Base-by-base conservation (phyloP, 2,329 filamentous ascomycete species). In the Exophiala phaeomuriformis region DNA sequence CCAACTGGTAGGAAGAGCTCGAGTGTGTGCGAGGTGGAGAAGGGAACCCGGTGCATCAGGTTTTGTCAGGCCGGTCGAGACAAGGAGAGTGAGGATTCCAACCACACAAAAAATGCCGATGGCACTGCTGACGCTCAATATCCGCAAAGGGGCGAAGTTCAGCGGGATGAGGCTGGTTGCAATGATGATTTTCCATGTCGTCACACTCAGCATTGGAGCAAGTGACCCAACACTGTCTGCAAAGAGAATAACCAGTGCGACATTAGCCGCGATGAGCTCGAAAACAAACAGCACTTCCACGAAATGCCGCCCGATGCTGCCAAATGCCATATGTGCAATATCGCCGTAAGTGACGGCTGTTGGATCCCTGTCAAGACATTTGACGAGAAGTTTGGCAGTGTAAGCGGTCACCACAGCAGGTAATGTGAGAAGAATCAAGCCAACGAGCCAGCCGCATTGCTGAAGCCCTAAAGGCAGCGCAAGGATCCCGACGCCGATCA, bases 331-430 rank as follows among this genome's bases (percentile, higher is more conserved):
- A 65, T 85, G 95, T 1, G 91, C 91, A 46, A 97, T 75, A 66
- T 97, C 91, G 31, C 90, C 93, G 69, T 96, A 97, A 2, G 90
- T 95, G 64, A 95, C 90, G 59, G 96, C 80, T 47, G 81, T 86
- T 56, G 79, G 80, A 70, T 96, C 88, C 28, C 88, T 80, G 61
- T 95, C 85, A 74, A 95, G 84, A 68, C 91, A 97, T 68, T 85
- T 90, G 31, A 88, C 86, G 35, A 96, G 76, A 8, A 96, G 72
- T 62, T 82, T 85, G 7, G 88, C 90, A 0, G 91, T 97, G 69
- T 95, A 95, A 8, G 80, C 80, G 0, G 91, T 96, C 19, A 86
- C 81, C 3, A 79, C 66, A 3, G 89, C 90, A 19, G 86, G 85
- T 47, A 88, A 80, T 7, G 82, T 70, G 51, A 96, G 76, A 60